Percentiles rank a stretch among this genome's conserved stretches.
These are phyloP conservation scores for Citrus trifoliata DNA, from an alignment of 345 rosid genomes.

Conservation along the genomic window DNA sequence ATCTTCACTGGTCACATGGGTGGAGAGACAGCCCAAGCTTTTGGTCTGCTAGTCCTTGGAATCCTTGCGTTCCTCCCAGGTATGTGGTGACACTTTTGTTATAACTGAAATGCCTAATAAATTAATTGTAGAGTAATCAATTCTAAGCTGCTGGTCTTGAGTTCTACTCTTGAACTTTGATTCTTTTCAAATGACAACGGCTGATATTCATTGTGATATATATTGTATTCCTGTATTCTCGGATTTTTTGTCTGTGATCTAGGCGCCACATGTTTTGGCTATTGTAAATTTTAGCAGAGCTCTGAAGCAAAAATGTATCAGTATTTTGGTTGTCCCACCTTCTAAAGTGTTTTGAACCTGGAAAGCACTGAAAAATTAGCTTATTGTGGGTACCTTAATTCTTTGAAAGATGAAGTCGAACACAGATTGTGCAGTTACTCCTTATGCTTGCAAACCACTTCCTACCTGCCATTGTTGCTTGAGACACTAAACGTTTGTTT, in stretches of 20 bases:
- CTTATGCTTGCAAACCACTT: background rate
- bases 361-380: background rate
- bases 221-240: background rate
- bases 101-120: background rate
- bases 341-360: background rate
- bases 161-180: background rate
- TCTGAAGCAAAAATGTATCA: background rate
- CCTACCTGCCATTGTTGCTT: background rate
- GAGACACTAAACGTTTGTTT: background rate
- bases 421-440: background rate
- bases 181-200: background rate
- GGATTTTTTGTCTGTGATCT: background rate
- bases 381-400: background rate
- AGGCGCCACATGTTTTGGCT: background rate
- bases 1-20: slow-evolving; percentile 87
- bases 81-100: slow-evolving; percentile 11
- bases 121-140: background rate
- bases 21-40: slow-evolving; percentile 75
- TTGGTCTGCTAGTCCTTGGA: slow-evolving; percentile 77
- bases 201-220: background rate
- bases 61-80: slow-evolving; percentile 85
- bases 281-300: background rate
- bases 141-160: background rate
- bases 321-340: background rate
- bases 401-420: background rate